Conservation (phyloP, 352 stramenopile species). For the Pythium angustatum region DNA sequence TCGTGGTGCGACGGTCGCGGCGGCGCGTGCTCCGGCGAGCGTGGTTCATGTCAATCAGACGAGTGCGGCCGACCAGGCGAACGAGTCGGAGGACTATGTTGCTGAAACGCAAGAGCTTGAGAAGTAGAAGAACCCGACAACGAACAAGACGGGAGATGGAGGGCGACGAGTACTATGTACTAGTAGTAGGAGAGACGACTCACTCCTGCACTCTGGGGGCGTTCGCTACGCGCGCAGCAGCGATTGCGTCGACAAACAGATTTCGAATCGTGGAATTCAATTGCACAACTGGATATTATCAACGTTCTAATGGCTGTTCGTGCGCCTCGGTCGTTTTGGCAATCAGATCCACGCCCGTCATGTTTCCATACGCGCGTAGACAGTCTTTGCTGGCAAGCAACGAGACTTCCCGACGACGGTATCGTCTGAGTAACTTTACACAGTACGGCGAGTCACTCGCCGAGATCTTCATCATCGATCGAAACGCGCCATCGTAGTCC, state of each 20-base stretch:
- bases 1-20: conserved; percentile 24
- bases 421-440: conserved; percentile 8
- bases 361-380: conserved; percentile 8
- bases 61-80: background rate
- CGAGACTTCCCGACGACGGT: background rate
- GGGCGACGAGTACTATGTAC: background rate
- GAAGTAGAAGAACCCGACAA: conserved; percentile 16
- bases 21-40: conserved; percentile 6
- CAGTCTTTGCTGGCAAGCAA: conserved; percentile 15
- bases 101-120: conserved; percentile 7
- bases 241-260: background rate
- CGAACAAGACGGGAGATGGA: conserved; percentile 4
- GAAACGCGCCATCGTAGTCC: conserved; percentile 23
- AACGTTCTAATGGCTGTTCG: background rate
- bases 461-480: conserved; percentile 17
- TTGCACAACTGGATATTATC: background rate
- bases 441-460: conserved; percentile 23
- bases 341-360: conserved; percentile 12
- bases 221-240: background rate
- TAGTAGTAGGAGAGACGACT: conserved; percentile 6
- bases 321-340: background rate
- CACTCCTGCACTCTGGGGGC: too few species aligned
- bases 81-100: background rate
- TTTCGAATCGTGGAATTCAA: too few species aligned
- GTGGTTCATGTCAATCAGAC: background rate